Base-by-base conservation (phyloP, 805 yeast genomes). In the Metschnikowia dekortorum region DNA sequence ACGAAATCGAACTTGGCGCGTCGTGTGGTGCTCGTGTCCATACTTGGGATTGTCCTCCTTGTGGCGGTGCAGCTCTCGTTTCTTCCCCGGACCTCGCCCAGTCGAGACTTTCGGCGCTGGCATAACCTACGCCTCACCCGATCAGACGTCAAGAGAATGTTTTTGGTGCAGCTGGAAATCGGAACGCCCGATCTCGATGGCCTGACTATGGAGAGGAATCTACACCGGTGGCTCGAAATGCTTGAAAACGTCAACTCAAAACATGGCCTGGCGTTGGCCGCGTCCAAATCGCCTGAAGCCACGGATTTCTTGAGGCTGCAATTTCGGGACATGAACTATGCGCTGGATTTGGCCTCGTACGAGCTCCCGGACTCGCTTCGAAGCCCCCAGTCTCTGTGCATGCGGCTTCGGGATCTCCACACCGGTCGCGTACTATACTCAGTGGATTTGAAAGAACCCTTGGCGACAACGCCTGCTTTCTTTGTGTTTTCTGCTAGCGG, bases 51-150 rank as follows among this genome's bases (percentile, higher is more conserved):
- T 2, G 47, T 75, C 2, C 80, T 82, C 43, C 66, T 82, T 34
- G 60, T 81, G 13, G 71, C 79, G 2, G 82, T 87, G 61, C 80
- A 87, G 38, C 70, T 88, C 45, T 80, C 85, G 0, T 90, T 90
- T 63, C 71, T 89, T 13, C 97, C 96, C 1, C 67, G 96, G 50
- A 88, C 97, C 1, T 87, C 96, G 2, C 70, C 89, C 16, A 81
- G 86, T 45, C 71, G 96, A 55, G 97, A 91, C 65, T 81, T 87
- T 59, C 77, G 92, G 58, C 70, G 96, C 45, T 65, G 88, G 55
- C 88, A 89, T 66, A 83, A 84, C 32, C 76, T 82, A 34, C 77
- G 72, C 47, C 62, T 88, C 44, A 84, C 96, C 2, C 76, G 75
- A 49, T 76, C 82, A 8, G 97, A 90, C 54, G 75, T 86, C 31